Evolutionary conservation across 768 basidiomycete species (phyloP).

Genomic region (Leucosporidium scottii): DNA sequence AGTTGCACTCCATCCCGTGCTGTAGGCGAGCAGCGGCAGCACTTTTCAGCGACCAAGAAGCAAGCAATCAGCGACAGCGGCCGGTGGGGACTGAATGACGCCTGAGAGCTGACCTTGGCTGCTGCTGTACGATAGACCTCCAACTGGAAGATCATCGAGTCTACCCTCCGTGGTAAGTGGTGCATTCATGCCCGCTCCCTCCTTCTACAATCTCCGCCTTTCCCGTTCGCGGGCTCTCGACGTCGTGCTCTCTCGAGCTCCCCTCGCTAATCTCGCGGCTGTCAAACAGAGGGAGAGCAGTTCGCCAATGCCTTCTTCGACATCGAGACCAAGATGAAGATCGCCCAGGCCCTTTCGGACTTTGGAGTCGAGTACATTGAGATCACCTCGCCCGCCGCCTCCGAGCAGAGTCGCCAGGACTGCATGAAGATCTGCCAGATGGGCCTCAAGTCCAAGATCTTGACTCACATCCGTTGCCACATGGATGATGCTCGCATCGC

Average conservation of each 20-base stretch:
- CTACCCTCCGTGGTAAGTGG: slow-evolving; percentile 73
- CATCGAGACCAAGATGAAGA: slow-evolving; percentile 98
- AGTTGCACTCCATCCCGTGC: not conserved
- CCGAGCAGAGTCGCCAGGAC: slow-evolving; percentile 84
- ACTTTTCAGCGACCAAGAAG: not conserved
- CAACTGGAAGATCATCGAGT: slow-evolving; percentile 95
- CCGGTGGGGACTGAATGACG: not conserved
- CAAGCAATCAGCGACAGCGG: not conserved
- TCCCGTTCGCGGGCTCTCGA: not conserved
- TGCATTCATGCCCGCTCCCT: not conserved
- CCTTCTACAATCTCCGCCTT: no score
- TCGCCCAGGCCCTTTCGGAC: slow-evolving; percentile 93
- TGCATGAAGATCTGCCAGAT: slow-evolving; percentile 99
- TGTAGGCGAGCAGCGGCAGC: not conserved
- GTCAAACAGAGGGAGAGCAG: slow-evolving; percentile 45
- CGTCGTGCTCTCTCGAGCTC: not conserved
- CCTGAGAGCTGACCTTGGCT: not conserved
- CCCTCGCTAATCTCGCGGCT: not conserved
- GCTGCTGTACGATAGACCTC: slow-evolving; percentile 43
- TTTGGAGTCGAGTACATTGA: slow-evolving; percentile 99
- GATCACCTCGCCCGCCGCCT: slow-evolving; percentile 94
- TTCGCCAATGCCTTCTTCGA: slow-evolving; percentile 99
- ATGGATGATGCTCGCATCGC: slow-evolving; percentile 99
- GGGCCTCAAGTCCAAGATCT: slow-evolving; percentile 88
- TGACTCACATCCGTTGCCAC: slow-evolving; percentile 98